Conservation (phyloP, 83 land plant genomes). For the Larix sibirica region DNA sequence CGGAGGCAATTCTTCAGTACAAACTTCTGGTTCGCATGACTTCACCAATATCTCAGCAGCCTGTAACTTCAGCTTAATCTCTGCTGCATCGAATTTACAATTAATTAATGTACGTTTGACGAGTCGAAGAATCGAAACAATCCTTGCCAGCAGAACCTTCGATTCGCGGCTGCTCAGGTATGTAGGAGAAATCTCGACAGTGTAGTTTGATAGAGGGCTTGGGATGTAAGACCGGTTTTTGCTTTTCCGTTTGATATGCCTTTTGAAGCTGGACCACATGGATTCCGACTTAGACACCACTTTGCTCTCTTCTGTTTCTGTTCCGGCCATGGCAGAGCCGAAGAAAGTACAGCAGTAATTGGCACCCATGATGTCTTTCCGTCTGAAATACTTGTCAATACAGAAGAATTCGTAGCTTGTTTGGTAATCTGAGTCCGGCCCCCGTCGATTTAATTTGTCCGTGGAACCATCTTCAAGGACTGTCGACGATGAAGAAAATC, state of each 20-base stretch:
- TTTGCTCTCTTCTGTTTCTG: neutral
- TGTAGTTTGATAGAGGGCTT: neutral
- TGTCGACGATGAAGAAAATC: no score
- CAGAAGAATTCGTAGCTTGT: no score
- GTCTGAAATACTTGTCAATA: no score
- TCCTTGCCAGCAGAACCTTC: neutral
- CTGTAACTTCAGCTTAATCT: no score
- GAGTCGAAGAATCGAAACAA: neutral
- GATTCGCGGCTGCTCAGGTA: neutral
- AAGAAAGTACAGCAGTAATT: neutral
- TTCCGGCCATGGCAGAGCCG: slow-evolving; percentile 9
- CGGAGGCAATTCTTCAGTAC: no score
- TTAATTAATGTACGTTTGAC: neutral
- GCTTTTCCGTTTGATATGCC: neutral
- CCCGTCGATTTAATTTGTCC: no score
- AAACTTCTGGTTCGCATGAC: neutral
- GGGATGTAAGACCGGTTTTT: neutral
- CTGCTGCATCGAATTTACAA: neutral
- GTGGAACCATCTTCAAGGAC: no score
- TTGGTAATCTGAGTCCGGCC: no score
- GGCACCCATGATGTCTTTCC: neutral
- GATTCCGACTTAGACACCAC: no score
- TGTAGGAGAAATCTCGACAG: neutral
- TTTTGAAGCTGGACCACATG: neutral
- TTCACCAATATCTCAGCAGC: neutral